Percentiles rank a stretch among this genome's conserved stretches.
Conservation (phyloP, 352 stramenopile genomes). For the Pythium brachiatum region DNA sequence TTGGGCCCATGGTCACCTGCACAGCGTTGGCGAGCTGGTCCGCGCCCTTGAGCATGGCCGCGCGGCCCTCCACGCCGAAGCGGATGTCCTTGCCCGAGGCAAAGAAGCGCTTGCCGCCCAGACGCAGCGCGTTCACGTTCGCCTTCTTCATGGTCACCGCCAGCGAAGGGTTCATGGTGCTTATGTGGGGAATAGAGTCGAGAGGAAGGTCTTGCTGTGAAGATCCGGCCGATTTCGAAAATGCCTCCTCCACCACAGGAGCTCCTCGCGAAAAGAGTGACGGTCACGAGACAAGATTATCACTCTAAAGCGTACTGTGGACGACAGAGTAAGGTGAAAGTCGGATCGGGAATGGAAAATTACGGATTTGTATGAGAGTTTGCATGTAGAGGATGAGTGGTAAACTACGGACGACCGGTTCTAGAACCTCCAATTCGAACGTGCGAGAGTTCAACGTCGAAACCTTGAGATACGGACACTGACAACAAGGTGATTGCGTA, state of each 20-base stretch:
- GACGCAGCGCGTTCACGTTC: conserved; percentile 29
- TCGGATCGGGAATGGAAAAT: conserved; percentile 2
- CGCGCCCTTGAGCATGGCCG: conserved; percentile 98
- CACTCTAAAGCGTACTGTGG: conserved; percentile 16
- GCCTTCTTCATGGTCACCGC: conserved; percentile 67
- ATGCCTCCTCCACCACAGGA: conserved; percentile 26
- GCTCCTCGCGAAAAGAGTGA: conserved; percentile 7
- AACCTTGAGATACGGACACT: conserved; percentile 9
- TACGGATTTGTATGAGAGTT: conserved; percentile 1
- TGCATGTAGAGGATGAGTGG: conserved; percentile 4
- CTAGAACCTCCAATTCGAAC: conserved; percentile 20
- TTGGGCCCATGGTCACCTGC: conserved; percentile 99
- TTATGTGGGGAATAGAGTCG: too few species aligned
- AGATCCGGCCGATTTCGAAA: conserved; percentile 31
- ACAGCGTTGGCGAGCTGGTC: conserved; percentile 99
- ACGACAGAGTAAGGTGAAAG: conserved; percentile 8
- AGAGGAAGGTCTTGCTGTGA: conserved; percentile 16
- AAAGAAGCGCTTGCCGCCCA: conserved; percentile 63
- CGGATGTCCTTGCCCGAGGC: conserved; percentile 98
- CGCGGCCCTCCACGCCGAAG: conserved; percentile 97
- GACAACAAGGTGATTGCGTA: conserved; percentile 7
- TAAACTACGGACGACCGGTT: conserved; percentile 12
- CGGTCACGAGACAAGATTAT: conserved; percentile 10
- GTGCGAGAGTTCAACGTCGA: conserved; percentile 13
- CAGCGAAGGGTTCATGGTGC: conserved; percentile 72